A percentile compares a stretch with the other conserved stretches of the same genome.
These are phyloP conservation scores for Dipodascus geniculatus DNA, from an alignment of 805 yeast species.

Conservation along the genomic window DNA sequence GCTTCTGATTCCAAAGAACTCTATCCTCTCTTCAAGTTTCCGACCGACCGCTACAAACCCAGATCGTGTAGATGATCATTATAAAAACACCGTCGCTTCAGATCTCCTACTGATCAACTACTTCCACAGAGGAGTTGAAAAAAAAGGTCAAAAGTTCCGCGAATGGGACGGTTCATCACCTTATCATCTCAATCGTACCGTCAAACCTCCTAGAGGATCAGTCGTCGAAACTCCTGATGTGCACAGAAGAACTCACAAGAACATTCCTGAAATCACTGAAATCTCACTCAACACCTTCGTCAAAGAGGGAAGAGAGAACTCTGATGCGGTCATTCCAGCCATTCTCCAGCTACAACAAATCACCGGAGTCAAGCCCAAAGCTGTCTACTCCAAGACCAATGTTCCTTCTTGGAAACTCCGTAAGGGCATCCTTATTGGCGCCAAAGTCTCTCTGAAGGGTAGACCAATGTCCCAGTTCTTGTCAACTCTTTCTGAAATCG, in stretches of 20 bases:
- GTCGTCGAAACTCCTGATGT: slow-evolving; percentile 65
- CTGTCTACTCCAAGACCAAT: slow-evolving; percentile 64
- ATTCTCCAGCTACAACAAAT: slow-evolving; percentile 78
- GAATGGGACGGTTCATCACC: slow-evolving; percentile 84
- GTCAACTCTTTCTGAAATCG: slow-evolving; percentile 79
- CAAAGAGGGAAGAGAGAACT: slow-evolving; percentile 45
- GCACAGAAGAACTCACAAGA: slow-evolving; percentile 50
- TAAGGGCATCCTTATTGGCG: slow-evolving; percentile 85
- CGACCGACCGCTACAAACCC: slow-evolving; percentile 64
- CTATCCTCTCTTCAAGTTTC: slow-evolving; percentile 68
- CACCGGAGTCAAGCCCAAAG: slow-evolving; percentile 77
- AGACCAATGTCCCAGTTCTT: slow-evolving; percentile 77
- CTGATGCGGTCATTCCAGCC: slow-evolving; percentile 65
- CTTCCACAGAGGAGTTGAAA: slow-evolving; percentile 45
- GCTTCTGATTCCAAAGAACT: slow-evolving; percentile 53
- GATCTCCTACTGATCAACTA: slow-evolving; percentile 73
- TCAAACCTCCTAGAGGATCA: slow-evolving; percentile 65
- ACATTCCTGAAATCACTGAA: slow-evolving; percentile 61
- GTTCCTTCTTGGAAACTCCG: slow-evolving; percentile 80
- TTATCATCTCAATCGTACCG: slow-evolving; percentile 74
- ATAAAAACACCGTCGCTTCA: slow-evolving; percentile 56
- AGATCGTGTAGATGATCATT: slow-evolving; percentile 73
- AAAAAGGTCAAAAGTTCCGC: slow-evolving; percentile 61
- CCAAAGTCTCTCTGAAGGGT: slow-evolving; percentile 66
- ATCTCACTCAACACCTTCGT: slow-evolving; percentile 69